Evolutionary conservation across 805 yeast species (phyloP).

Genomic region (Suhomyces faveliae): DNA sequence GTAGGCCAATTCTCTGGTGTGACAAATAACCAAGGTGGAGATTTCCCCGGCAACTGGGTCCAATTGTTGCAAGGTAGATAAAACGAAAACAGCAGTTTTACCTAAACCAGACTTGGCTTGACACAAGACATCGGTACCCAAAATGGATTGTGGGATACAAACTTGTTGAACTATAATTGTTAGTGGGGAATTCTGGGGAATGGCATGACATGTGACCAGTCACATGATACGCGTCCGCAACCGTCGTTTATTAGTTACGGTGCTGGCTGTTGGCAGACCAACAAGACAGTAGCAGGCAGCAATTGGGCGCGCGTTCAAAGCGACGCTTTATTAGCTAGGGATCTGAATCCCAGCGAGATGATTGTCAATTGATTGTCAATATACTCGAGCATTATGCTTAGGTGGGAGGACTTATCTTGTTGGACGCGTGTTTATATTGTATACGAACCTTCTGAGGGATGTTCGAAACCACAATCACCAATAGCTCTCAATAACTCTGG

Average conservation of each 20-base stretch:
- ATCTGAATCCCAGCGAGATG: neutral
- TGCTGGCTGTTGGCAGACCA: neutral
- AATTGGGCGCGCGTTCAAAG: neutral
- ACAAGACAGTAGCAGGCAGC: conserved; percentile 1
- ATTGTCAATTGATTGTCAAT: neutral
- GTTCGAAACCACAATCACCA: conserved; percentile 99
- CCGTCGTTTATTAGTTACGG: neutral
- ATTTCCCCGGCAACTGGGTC: conserved; percentile 98
- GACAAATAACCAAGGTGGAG: conserved; percentile 91
- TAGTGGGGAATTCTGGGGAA: conserved; percentile 15
- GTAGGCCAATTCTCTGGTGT: conserved; percentile 97
- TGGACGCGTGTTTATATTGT: conserved; percentile 4
- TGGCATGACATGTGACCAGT: neutral
- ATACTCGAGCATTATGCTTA: neutral
- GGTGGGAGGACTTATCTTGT: conserved; percentile 1
- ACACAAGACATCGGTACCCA: conserved; percentile 96
- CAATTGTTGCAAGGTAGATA: conserved; percentile 92
- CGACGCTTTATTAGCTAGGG: no score
- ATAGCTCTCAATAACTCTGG: conserved; percentile 97
- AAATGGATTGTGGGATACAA: conserved; percentile 95
- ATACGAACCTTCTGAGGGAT: conserved; percentile 96
- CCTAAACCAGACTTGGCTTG: conserved; percentile 99
- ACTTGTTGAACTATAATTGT: conserved; percentile 77
- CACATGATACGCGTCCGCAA: neutral
- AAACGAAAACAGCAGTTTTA: conserved; percentile 96